Base-by-base conservation (phyloP, 352 stramenopile species). In the Phytophthora pisi region DNA sequence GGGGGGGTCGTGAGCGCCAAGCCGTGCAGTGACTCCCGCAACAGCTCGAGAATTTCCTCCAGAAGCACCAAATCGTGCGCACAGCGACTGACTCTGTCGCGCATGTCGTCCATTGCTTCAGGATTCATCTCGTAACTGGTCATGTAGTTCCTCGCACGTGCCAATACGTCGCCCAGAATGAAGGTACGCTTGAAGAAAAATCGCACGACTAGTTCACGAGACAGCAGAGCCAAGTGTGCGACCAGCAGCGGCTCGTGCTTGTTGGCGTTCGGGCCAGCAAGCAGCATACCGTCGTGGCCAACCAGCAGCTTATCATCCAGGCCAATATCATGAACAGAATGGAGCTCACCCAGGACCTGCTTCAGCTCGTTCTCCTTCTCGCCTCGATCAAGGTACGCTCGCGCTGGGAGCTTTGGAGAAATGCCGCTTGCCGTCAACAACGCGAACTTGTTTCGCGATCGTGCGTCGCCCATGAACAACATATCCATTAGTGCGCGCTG, bases 311-410 rank as follows among this genome's bases (percentile, higher is more conserved):
- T 98, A 72, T 99, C 96, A 72, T 98, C 91, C 34, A 97, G 81
- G 31, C 88, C 97, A 46, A 99, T 97, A 68, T 99, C 97, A 66
- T 98, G 98, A 3, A 96, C 96, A 10, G 92, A 96, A 74, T 97
- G 89, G 36, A 97, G 97, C 71, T 99, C 96, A 4, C 96, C 96
- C 23, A 98, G 74, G 16, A 98, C 79, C 64, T 98, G 90, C 76
- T 99, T 98, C 16, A 99, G 82, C 74, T 99, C 97, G 65, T 99
- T 99, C 64, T 99, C 96, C 51, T 98, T 98, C 65, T 99, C 93
- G 43, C 92, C 93, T 43, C 96, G 95, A 70, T 99, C 96, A 69
- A 99, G 91, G 80, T 98, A 99, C 57, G 98, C 96, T 61, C 96
- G 85, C 8, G 96, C 96, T 7, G 94, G 95, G 1, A 99, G 81